phyloP scores from a whole-genome alignment of 116 monocot genomes.

The Dioscorea cayenensis region DNA sequence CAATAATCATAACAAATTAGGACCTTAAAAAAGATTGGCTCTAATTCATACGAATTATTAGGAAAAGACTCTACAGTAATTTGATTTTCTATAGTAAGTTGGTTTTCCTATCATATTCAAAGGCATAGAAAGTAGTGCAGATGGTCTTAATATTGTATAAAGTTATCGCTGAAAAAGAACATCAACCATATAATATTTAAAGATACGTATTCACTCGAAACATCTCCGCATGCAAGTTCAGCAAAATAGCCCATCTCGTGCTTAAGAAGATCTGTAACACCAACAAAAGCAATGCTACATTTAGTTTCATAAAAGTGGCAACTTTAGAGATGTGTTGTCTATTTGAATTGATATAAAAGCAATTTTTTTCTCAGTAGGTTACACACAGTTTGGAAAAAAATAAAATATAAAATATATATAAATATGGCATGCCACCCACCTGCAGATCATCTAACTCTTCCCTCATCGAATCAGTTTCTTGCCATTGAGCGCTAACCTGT shows the following conservation, averaged over 20 bases:
- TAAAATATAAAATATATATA: neutral
- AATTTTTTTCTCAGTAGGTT: neutral
- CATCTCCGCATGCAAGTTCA: slow-evolving; percentile 98
- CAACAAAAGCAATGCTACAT: neutral
- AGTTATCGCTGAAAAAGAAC: no score
- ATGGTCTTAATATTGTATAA: no score
- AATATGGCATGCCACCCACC: slow-evolving; percentile 27
- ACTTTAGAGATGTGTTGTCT: neutral
- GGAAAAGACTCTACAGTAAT: no score
- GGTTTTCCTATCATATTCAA: no score
- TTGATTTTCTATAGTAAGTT: no score
- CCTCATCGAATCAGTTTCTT: slow-evolving; percentile 95
- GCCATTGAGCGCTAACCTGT: slow-evolving; percentile 97
- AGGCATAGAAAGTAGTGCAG: no score
- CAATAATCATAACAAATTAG: no score
- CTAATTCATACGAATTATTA: no score
- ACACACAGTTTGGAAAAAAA: neutral
- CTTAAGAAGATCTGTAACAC: slow-evolving; percentile 91
- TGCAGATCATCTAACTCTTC: slow-evolving; percentile 98
- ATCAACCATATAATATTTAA: neutral
- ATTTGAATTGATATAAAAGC: neutral
- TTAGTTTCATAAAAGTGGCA: neutral
- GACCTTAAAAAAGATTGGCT: no score
- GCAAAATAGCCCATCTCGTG: slow-evolving; percentile 96
- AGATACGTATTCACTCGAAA: slow-evolving; percentile 97